phyloP scores from a whole-genome alignment of 2,329 filamentous ascomycete genomes.

The Penicillium corylophilum region DNA sequence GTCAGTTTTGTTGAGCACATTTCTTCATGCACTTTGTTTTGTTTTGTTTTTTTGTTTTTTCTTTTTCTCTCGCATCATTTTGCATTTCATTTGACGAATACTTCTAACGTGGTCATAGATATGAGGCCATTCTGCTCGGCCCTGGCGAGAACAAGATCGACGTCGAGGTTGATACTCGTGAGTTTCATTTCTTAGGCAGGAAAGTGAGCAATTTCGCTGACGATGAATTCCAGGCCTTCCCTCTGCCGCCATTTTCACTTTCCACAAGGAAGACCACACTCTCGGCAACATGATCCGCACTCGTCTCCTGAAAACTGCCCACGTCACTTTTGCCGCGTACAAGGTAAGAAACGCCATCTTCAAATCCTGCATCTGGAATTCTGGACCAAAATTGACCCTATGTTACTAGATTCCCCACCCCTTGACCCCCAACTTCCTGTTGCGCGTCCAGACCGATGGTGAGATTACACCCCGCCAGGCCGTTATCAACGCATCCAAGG shows the following conservation, averaged over 20 bases:
- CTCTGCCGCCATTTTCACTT: slow-evolving; percentile 90
- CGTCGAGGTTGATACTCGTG: slow-evolving; percentile 84
- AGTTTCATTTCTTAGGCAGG: slow-evolving; percentile 36
- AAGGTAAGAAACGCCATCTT: slow-evolving; percentile 56
- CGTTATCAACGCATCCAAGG: slow-evolving; percentile 74
- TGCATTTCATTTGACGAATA: background rate
- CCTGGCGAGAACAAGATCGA: slow-evolving; percentile 93
- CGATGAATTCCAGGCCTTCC: slow-evolving; percentile 67
- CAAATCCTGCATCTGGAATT: background rate
- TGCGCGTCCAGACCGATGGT: slow-evolving; percentile 92
- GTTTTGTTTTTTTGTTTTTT: background rate
- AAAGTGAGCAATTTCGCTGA: slow-evolving; percentile 2
- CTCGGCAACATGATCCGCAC: slow-evolving; percentile 85
- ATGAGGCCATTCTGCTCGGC: slow-evolving; percentile 85
- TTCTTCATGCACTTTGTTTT: background rate
- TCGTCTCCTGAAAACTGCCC: slow-evolving; percentile 77
- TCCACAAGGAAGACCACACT: slow-evolving; percentile 97
- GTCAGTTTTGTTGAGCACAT: slow-evolving; percentile 16
- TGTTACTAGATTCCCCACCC: slow-evolving; percentile 44
- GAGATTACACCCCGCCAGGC: slow-evolving; percentile 85
- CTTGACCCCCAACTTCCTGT: slow-evolving; percentile 56
- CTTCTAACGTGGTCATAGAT: slow-evolving; percentile 54
- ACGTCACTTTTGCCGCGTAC: slow-evolving; percentile 90
- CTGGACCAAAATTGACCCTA: background rate
- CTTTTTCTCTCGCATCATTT: background rate